A percentile compares a stretch with the other conserved stretches of the same genome.
Evolutionary conservation across 2,329 filamentous ascomycete genomes (phyloP).

Genomic region (Diaporthe amygdali): DNA sequence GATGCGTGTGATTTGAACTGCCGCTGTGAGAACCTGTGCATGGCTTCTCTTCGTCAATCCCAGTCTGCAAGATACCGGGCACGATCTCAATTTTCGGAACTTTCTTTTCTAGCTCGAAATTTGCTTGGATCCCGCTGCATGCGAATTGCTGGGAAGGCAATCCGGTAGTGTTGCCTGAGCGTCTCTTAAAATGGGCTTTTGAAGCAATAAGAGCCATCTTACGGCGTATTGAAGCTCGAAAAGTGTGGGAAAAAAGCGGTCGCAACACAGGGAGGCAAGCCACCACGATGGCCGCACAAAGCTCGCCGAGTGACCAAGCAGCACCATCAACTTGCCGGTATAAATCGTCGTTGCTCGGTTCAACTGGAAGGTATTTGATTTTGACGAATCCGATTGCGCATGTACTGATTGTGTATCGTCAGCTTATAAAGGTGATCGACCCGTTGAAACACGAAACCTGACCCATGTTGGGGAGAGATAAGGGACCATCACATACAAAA

Average conservation of each 20-base stretch:
- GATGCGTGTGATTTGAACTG: too few species aligned
- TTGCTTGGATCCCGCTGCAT: background rate
- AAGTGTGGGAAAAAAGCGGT: background rate
- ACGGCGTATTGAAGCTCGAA: background rate
- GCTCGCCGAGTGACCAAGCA: conserved; percentile 3
- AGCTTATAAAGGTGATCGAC: background rate
- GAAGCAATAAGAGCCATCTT: background rate
- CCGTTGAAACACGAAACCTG: too few species aligned
- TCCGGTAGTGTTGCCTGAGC: too few species aligned
- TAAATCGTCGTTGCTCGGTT: background rate
- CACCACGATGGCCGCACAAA: background rate
- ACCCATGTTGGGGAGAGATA: background rate
- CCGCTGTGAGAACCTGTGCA: background rate
- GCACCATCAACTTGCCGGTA: background rate
- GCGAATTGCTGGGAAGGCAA: background rate
- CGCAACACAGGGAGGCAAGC: background rate
- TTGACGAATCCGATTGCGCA: background rate
- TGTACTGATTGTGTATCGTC: background rate
- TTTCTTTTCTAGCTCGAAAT: background rate
- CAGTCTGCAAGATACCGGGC: background rate
- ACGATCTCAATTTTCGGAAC: background rate
- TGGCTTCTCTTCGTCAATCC: background rate
- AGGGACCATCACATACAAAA: background rate
- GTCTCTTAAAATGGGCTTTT: background rate
- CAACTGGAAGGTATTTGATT: background rate